phyloP scores from a whole-genome alignment of 805 yeast species.

The Kodamaea leandrae region DNA sequence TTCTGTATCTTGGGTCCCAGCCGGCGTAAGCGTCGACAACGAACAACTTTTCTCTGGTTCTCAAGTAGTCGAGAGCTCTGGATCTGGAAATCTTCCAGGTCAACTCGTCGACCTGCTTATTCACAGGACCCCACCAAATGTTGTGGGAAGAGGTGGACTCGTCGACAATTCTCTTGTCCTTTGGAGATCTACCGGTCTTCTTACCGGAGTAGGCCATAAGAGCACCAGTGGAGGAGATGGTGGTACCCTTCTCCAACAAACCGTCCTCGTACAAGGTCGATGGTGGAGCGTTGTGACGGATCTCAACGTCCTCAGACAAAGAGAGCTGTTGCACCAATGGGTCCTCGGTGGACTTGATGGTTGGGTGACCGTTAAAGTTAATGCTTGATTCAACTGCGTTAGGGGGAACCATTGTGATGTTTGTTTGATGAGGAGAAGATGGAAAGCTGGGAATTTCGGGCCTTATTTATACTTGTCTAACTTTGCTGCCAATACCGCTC shows the following conservation, averaged over 20 bases:
- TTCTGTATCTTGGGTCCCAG: conserved; percentile 97
- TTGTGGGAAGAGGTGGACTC: conserved; percentile 80
- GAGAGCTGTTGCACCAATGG: conserved; percentile 42
- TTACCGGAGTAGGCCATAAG: conserved; percentile 92
- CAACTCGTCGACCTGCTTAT: conserved; percentile 87
- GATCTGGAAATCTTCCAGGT: conserved; percentile 95
- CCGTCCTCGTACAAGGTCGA: conserved; percentile 96
- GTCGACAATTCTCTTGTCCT: conserved; percentile 96
- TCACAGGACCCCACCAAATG: conserved; percentile 99
- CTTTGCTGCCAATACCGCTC: conserved; percentile 6
- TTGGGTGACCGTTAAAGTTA: conserved; percentile 39
- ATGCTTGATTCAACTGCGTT: conserved; percentile 45
- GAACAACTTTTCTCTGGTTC: conserved; percentile 91
- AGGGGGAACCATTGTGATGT: conserved; percentile 42
- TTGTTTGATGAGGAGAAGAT: conserved; percentile 4
- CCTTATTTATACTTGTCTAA: conserved; percentile 9
- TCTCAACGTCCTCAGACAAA: conserved; percentile 58
- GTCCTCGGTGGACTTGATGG: conserved; percentile 38
- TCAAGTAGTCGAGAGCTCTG: conserved; percentile 93
- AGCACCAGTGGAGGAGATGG: conserved; percentile 90
- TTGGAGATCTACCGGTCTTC: conserved; percentile 97
- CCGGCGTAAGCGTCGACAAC: conserved; percentile 97
- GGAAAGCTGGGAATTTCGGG: conserved; percentile 8
- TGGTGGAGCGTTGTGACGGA: conserved; percentile 90
- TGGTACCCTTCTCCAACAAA: conserved; percentile 82